Conservation (phyloP, 1,139 yeast genomes). For the Kodamaea sp. region DNA sequence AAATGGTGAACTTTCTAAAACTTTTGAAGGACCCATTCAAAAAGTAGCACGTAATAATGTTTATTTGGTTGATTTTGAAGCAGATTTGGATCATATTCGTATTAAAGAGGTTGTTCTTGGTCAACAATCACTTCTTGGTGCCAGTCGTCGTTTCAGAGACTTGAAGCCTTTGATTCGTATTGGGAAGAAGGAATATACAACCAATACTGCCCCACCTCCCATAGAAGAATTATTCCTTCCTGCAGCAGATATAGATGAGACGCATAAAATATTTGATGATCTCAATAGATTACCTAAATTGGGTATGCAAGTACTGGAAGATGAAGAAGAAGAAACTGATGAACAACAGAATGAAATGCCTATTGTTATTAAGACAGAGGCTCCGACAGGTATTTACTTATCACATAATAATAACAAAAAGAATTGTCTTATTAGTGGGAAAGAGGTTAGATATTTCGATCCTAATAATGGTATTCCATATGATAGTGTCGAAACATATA, state of each 20-base stretch:
- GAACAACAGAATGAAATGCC: conserved; percentile 40
- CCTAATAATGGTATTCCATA: conserved; percentile 86
- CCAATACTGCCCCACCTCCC: conserved; percentile 28
- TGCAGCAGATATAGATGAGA: conserved; percentile 34
- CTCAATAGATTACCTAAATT: conserved; percentile 58
- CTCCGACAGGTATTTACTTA: conserved; percentile 69
- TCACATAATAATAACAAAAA: conserved; percentile 64
- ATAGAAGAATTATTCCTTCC: conserved; percentile 35
- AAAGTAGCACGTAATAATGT: conserved; percentile 50
- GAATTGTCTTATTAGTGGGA: conserved; percentile 74
- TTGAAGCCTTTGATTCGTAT: conserved; percentile 53
- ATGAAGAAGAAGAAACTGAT: conserved; percentile 41
- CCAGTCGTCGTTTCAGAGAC: conserved; percentile 50
- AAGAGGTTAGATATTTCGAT: conserved; percentile 79
- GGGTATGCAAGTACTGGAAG: conserved; percentile 55
- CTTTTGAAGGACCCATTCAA: conserved; percentile 65
- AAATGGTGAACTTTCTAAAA: conserved; percentile 17
- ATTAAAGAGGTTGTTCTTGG: conserved; percentile 57
- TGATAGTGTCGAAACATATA: conserved; percentile 75
- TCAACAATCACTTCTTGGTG: conserved; percentile 49
- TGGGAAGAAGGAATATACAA: conserved; percentile 40
- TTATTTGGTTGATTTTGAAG: conserved; percentile 46
- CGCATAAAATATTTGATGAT: conserved; percentile 44
- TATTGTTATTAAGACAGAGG: conserved; percentile 56
- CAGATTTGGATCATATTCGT: conserved; percentile 17